Evolutionary conservation across 2,329 filamentous ascomycete species (phyloP).

Genomic region (Rosellinia necatrix): DNA sequence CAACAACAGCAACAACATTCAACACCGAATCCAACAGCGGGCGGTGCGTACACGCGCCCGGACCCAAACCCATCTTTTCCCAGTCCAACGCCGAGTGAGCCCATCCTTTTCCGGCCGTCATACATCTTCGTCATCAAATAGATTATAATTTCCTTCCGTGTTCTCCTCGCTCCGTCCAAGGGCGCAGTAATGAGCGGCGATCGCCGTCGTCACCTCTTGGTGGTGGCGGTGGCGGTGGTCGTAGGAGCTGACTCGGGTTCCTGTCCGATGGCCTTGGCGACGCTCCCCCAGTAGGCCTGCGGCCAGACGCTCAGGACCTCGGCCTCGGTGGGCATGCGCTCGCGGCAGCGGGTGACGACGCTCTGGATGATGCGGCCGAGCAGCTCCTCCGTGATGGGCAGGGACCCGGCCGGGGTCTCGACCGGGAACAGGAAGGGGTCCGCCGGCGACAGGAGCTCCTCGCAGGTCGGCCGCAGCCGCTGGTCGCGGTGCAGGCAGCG

Average conservation of each 20-base stretch:
- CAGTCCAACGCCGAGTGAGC: constrained; percentile 11
- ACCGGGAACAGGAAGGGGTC: constrained; percentile 69
- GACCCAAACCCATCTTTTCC: constrained; percentile 1
- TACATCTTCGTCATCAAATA: constrained; percentile 22
- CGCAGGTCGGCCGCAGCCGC: constrained; percentile 65
- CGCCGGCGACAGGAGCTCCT: constrained; percentile 60
- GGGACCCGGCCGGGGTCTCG: constrained; percentile 57
- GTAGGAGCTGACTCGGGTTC: constrained; percentile 26
- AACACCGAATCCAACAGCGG: constrained; percentile 8
- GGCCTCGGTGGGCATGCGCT: constrained; percentile 61
- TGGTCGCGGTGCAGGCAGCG: constrained; percentile 67
- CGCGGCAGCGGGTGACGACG: constrained; percentile 62
- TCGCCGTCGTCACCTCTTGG: constrained; percentile 18
- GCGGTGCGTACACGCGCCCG: constrained; percentile 6
- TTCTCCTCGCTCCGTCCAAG: neutral
- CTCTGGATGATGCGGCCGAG: constrained; percentile 66
- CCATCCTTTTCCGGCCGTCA: constrained; percentile 12
- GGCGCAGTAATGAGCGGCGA: neutral
- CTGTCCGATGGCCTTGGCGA: constrained; percentile 55
- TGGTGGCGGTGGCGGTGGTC: constrained; percentile 8
- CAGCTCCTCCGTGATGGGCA: constrained; percentile 67
- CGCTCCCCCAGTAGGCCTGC: constrained; percentile 64
- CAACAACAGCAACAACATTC: neutral
- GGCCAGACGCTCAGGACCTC: constrained; percentile 63
- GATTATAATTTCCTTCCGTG: neutral